phyloP scores from a whole-genome alignment of 768 basidiomycete species.

The Hericium coralloides region DNA sequence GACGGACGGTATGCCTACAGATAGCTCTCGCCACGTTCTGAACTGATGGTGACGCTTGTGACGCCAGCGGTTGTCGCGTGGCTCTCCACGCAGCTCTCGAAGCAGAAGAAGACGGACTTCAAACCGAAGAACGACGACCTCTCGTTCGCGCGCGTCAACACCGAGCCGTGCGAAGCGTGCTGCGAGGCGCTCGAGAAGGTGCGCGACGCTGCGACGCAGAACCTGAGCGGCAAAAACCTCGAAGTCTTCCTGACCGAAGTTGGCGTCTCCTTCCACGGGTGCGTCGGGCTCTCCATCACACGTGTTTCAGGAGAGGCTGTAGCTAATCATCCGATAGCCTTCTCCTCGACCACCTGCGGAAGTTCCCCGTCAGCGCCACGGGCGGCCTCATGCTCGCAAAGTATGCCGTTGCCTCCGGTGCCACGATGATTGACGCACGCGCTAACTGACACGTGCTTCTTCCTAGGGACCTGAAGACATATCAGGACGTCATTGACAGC shows the following conservation, averaged over 20 bases:
- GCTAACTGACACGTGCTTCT: not conserved
- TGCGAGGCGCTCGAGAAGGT: conserved; percentile 83
- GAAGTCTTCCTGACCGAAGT: conserved; percentile 91
- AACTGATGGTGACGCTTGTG: not conserved
- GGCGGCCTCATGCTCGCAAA: conserved; percentile 98
- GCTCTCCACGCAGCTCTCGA: conserved; percentile 67
- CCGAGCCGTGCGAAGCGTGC: conserved; percentile 82
- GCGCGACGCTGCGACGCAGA: conserved; percentile 63
- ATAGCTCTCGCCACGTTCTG: not conserved
- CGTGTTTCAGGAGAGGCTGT: not conserved
- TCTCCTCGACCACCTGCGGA: conserved; percentile 88
- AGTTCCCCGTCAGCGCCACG: conserved; percentile 93
- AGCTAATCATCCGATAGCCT: conserved; percentile 39
- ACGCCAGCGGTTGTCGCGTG: conserved; percentile 59
- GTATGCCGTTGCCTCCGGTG: conserved; percentile 32
- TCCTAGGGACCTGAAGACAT: conserved; percentile 85
- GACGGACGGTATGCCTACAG: conserved; percentile 56
- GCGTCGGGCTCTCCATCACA: conserved; percentile 4
- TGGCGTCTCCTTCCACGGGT: conserved; percentile 92
- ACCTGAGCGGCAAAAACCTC: conserved; percentile 84
- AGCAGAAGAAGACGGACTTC: conserved; percentile 95
- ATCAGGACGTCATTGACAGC: conserved; percentile 83
- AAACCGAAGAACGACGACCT: conserved; percentile 95
- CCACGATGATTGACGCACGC: not conserved
- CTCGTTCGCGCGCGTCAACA: conserved; percentile 90